Evolutionary conservation across 768 basidiomycete species (phyloP), one percentile per base, ranked within the genome.

Genomic region (Mycena alexandri): DNA sequence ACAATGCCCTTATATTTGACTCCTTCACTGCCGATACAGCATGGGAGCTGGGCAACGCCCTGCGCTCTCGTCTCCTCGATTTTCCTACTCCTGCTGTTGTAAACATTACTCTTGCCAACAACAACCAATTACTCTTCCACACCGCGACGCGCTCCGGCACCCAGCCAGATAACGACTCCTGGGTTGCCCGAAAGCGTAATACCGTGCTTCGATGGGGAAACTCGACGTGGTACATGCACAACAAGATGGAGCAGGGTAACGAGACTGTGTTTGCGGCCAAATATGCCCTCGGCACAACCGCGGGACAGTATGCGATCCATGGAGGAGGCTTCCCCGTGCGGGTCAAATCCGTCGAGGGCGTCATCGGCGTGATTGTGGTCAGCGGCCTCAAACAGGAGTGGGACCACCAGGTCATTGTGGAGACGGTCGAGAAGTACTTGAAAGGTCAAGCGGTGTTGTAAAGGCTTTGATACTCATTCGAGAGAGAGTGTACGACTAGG

Each of bases 281-380:
- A 48, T 80, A 69, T 33, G 70, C 72, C 71, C 61, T 78, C 60
- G 68, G 65, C 17, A 75, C 77, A 36, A 67, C 52, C 46, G 70
- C 78, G 34, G 76, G 74, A 12, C 46, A 65, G 43, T 79, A 79
- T 58, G 74, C 67, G 8, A 75, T 75, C 48, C 76, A 79, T 41
- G 77, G 78, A 1, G 78, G 80, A 1, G 79, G 75, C 7, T 75
- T 80, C 54, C 80, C 80, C 2, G 68, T 81, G 24, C 63, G 76
- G 24, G 79, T 81, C 42, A 29, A 29, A 29, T 29, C 29, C 29
- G 29, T 29, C 29, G 73, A 65, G 65, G 71, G 72, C 14, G 76
- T 80, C n/a, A 78, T 80, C 2, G 80, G 76, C 0, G 79, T 77
- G 29, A 77, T 81, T n/a, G 78, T 79, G 14, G 80, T 80, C 0